Evolutionary conservation across 2,329 filamentous ascomycete species (phyloP).

Genomic region (Penicillium aurantiogriseum): DNA sequence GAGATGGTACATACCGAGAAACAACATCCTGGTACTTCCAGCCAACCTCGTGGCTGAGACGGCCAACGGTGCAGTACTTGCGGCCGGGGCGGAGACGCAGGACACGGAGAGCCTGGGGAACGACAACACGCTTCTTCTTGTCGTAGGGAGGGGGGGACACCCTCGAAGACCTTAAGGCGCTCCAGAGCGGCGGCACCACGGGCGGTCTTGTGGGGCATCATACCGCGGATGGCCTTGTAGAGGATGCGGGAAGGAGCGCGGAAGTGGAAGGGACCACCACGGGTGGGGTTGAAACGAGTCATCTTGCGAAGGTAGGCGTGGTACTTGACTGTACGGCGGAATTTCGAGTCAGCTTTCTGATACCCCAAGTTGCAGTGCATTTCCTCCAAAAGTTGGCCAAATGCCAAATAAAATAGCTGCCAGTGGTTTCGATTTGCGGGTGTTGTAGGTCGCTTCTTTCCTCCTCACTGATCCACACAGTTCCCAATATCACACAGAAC

Average conservation of each 20-base stretch:
- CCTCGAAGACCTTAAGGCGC: conserved; percentile 99
- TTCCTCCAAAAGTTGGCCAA: background rate
- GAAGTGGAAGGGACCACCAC: conserved; percentile 99
- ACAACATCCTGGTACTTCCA: conserved; percentile 99
- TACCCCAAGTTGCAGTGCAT: conserved; percentile 1
- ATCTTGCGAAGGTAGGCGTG: conserved; percentile 99
- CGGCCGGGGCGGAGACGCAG: conserved; percentile 96
- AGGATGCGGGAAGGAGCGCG: conserved; percentile 98
- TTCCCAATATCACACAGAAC: conserved; percentile 9
- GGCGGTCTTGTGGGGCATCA: conserved; percentile 99
- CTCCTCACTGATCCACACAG: conserved; percentile 9
- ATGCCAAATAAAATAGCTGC: background rate
- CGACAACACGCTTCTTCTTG: conserved; percentile 99
- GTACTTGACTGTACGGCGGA: conserved; percentile 84
- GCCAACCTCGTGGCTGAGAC: conserved; percentile 97
- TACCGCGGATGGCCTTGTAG: conserved; percentile 99
- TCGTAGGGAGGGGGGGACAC: conserved; percentile 96
- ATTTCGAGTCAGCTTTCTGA: conserved; percentile 47
- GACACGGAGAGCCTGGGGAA: conserved; percentile 95
- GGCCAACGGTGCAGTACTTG: conserved; percentile 99
- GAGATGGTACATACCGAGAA: conserved; percentile 69
- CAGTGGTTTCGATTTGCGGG: conserved; percentile 2
- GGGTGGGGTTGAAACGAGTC: conserved; percentile 99
- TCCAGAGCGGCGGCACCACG: conserved; percentile 94
- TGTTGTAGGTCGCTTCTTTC: conserved; percentile 2